Base-by-base conservation (phyloP, 306 rosid species). In the Cicer chorassanicum region DNA sequence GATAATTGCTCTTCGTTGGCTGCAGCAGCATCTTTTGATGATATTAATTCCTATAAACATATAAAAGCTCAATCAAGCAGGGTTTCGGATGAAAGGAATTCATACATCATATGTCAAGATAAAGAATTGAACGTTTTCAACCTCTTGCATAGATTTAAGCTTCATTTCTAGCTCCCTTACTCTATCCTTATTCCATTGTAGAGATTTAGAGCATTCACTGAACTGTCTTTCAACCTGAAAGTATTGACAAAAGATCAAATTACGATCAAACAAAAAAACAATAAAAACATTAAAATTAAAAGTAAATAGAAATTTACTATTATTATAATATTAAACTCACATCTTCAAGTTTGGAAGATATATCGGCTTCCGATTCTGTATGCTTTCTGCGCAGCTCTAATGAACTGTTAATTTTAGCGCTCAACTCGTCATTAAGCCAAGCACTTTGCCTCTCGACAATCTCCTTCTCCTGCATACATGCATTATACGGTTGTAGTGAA, bases 381-480 rank as follows among this genome's bases (percentile, higher is more conserved):
- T 84, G 82, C 40, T 77, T 82, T 73, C 85, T 87, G 16, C 96
- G 96, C 76, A 88, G 70, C 88, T 84, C 89, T 72, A 82, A 54
- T 74, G 75, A 81, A 81, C 78, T 87, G 78, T 86, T 88, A 67
- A 86, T 92, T 84, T 94, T 94, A 56, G 84, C 72, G 15, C 87
- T 85, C 80, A 94, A 80, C 86, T 92, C 97, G 64, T 94, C 92
- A 43, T 90, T 87, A 73, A 94, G 93, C 96, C 92, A 94, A 15
- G 72, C 78, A 75, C 87, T 94, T 71, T 94, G 98, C 82, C 87
- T 90, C 87, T 94, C 89, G 44, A 88, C 68, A 57, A 94, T 93
- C 79, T 92, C 97, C 76, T 94, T 94, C 88, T 94, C 99, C 99
- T 94, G 93, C 55, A 75, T 68, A 75, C 65, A 49, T 42, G 15